Evolutionary conservation across 768 basidiomycete species (phyloP).

Genomic region (Agaricus subrufescens): DNA sequence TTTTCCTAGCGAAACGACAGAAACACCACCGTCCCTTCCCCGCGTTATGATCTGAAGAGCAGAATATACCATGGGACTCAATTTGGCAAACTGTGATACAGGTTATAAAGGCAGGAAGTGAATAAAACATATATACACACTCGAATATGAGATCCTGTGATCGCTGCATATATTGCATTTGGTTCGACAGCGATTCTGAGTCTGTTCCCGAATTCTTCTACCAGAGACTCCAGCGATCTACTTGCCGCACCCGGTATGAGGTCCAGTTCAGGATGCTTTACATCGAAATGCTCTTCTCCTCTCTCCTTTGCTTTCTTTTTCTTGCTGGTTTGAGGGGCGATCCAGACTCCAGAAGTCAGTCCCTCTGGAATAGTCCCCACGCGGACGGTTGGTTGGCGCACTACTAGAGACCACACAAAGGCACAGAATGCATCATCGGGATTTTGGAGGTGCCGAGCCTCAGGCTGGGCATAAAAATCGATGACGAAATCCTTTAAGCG

Average conservation of each 20-base stretch:
- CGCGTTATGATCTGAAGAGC: conserved; percentile 83
- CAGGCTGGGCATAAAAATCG: conserved; percentile 53
- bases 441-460: conserved; percentile 42
- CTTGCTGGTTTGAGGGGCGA: conserved; percentile 71
- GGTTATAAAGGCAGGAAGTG: background rate
- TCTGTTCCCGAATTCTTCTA: conserved; percentile 50
- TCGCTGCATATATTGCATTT: conserved; percentile 68
- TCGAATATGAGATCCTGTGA: conserved; percentile 82
- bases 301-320: conserved; percentile 60
- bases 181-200: conserved; percentile 74
- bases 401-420: conserved; percentile 79
- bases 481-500: conserved; percentile 66
- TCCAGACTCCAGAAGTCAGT: conserved; percentile 61
- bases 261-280: conserved; percentile 40
- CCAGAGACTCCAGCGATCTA: conserved; percentile 53
- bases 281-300: conserved; percentile 42
- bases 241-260: conserved; percentile 51
- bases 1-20: conserved; percentile 73
- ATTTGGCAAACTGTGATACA: conserved; percentile 57
- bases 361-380: conserved; percentile 69
- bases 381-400: conserved; percentile 67
- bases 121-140: conserved; percentile 36
- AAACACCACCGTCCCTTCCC: conserved; percentile 71
- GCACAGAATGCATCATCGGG: conserved; percentile 73
- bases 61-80: conserved; percentile 83